These are phyloP conservation scores for Mimosa pudica DNA, from an alignment of 306 rosid species.

Conservation along the genomic window DNA sequence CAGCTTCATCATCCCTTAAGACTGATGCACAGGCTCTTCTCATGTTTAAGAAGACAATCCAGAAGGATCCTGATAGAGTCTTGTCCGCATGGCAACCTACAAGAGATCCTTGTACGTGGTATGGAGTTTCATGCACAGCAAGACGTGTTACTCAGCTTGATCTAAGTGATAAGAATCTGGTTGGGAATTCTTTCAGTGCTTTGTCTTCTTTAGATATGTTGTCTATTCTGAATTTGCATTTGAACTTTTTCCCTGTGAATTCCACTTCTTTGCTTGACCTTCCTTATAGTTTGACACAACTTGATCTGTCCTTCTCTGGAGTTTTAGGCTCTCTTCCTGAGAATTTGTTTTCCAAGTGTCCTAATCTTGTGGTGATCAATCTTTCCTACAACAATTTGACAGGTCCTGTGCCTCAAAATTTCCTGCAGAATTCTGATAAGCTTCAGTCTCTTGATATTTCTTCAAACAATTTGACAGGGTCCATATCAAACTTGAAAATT, in stretches of 20 bases:
- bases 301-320: constrained; percentile 70
- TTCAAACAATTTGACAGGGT: constrained; percentile 77
- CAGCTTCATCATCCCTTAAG: constrained; percentile 50
- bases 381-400: constrained; percentile 81
- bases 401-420: constrained; percentile 64
- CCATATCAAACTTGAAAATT: constrained; percentile 62
- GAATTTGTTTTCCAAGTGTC: constrained; percentile 62
- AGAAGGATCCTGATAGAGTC: constrained; percentile 65
- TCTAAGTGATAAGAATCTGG: constrained; percentile 51
- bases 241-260: constrained; percentile 68
- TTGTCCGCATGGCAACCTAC: constrained; percentile 66
- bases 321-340: constrained; percentile 72
- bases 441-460: constrained; percentile 78
- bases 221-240: constrained; percentile 59
- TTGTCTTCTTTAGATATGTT: constrained; percentile 68
- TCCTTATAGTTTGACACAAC: constrained; percentile 69
- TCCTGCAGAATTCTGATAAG: constrained; percentile 57
- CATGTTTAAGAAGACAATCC: constrained; percentile 65
- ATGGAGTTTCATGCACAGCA: constrained; percentile 73
- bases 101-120: constrained; percentile 74
- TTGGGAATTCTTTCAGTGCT: constrained; percentile 64
- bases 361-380: constrained; percentile 66
- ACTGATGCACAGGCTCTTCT: constrained; percentile 77
- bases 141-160: constrained; percentile 73
- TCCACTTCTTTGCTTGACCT: constrained; percentile 80